phyloP scores from a whole-genome alignment of 148 eudicot genomes.

The Rheum nobile region DNA sequence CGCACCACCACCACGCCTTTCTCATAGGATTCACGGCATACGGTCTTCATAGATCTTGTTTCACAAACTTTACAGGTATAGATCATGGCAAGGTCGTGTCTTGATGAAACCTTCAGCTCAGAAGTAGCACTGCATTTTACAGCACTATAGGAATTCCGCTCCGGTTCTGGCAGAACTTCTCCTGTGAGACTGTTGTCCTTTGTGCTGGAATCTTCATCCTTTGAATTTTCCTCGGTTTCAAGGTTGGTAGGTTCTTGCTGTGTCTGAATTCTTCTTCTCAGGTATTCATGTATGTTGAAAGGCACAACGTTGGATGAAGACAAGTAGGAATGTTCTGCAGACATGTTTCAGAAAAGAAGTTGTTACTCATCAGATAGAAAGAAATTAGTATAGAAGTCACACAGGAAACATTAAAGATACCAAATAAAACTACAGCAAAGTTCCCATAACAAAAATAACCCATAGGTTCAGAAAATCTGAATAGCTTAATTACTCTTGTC shows the following conservation, averaged over 20 bases:
- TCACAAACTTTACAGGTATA: constrained; percentile 86
- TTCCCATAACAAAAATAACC: neutral
- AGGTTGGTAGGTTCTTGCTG: constrained; percentile 19
- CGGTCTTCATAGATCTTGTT: constrained; percentile 63
- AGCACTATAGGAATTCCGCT: constrained; percentile 13
- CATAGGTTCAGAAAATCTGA: neutral
- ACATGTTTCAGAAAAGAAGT: neutral
- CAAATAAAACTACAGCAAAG: neutral
- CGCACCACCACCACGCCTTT: constrained; percentile 83
- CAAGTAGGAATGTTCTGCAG: neutral
- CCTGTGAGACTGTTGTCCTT: constrained; percentile 3
- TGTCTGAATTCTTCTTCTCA: constrained; percentile 27
- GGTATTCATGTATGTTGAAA: constrained; percentile 2
- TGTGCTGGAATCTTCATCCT: constrained; percentile 15
- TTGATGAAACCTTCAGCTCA: constrained; percentile 47
- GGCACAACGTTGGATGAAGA: neutral
- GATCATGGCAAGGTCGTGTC: constrained; percentile 78
- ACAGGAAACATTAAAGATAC: neutral
- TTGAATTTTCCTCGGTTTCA: constrained; percentile 12
- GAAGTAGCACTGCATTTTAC: constrained; percentile 22
- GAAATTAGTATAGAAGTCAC: neutral
- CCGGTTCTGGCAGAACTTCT: constrained; percentile 11
- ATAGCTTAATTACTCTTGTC: neutral
- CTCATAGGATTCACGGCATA: constrained; percentile 76
- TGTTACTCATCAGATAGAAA: neutral